A percentile compares a stretch with the other conserved stretches of the same genome.
Evolutionary conservation across 2,329 filamentous ascomycete genomes (phyloP).

Genomic region (Phialophora expanda): DNA sequence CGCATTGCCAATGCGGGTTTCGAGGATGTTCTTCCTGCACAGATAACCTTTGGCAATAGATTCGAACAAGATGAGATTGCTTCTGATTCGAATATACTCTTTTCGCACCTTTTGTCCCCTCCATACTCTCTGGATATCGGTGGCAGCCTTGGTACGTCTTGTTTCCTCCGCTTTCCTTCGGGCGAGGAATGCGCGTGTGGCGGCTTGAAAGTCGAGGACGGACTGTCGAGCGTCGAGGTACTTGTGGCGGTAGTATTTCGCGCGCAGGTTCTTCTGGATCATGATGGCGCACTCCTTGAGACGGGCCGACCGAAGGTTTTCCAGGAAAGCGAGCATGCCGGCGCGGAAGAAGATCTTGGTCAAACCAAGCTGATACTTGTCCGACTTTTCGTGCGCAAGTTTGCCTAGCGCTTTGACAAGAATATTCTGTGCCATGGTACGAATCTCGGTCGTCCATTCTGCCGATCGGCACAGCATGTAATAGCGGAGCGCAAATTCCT

Average conservation of each 20-base stretch:
- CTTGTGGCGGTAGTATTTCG: conserved; percentile 91
- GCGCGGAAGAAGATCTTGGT: conserved; percentile 99
- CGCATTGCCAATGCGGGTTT: conserved; percentile 90
- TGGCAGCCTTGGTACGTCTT: conserved; percentile 83
- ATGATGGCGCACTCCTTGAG: conserved; percentile 94
- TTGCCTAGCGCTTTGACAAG: conserved; percentile 84
- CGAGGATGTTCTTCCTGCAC: conserved; percentile 87
- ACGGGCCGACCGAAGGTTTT: conserved; percentile 87
- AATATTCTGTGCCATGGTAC: conserved; percentile 91
- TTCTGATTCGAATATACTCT: conserved; percentile 75
- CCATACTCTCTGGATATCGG: conserved; percentile 94
- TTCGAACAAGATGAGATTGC: conserved; percentile 85
- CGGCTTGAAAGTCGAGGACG: conserved; percentile 79
- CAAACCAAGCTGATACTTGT: conserved; percentile 96
- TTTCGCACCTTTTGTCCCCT: conserved; percentile 88
- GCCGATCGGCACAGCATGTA: conserved; percentile 95
- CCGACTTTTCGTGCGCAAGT: conserved; percentile 72
- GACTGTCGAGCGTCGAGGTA: conserved; percentile 86
- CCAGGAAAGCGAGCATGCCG: conserved; percentile 96
- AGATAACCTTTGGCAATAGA: conserved; percentile 90
- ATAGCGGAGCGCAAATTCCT: conserved; percentile 95
- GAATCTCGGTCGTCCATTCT: conserved; percentile 91
- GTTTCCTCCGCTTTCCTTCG: conserved; percentile 78
- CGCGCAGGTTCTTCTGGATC: conserved; percentile 97
- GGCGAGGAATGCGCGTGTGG: conserved; percentile 76